phyloP scores from a whole-genome alignment of 495 filamentous ascomycete species.

The Xylona heveae region DNA sequence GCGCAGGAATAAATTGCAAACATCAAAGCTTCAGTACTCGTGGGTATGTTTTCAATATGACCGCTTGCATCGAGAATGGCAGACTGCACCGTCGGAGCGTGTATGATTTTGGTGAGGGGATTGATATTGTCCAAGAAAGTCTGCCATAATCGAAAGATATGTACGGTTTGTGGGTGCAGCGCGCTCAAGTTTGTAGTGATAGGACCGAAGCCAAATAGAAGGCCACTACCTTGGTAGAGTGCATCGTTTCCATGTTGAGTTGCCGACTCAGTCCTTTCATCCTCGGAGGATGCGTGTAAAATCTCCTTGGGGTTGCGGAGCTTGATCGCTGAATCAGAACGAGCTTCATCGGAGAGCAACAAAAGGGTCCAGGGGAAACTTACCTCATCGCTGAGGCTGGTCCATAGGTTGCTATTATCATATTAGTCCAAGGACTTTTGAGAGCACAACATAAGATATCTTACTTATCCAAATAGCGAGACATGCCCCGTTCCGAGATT shows the following conservation, averaged over 20 bases:
- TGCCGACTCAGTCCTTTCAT: too few relatives aligned
- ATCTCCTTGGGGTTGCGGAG: constrained; percentile 8
- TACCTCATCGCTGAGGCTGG: constrained; percentile 28
- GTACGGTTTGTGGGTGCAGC: constrained; percentile 8
- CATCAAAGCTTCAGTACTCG: constrained; percentile 26
- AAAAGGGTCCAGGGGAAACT: too few relatives aligned
- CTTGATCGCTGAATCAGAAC: background rate
- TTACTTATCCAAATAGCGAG: constrained; percentile 27
- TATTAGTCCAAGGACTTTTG: background rate
- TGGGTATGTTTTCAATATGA: constrained; percentile 19
- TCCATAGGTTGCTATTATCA: constrained; percentile 22
- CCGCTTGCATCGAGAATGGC: constrained; percentile 20
- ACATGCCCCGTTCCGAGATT: constrained; percentile 18
- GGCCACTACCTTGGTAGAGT: too few relatives aligned
- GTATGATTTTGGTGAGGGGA: constrained; percentile 48
- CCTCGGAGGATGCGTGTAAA: constrained; percentile 6
- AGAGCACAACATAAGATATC: constrained; percentile 2
- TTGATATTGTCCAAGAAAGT: constrained; percentile 44
- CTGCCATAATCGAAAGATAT: constrained; percentile 38
- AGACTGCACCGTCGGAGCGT: constrained; percentile 40
- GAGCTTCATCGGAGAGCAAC: background rate
- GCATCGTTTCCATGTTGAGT: too few relatives aligned
- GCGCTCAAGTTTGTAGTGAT: constrained; percentile 1
- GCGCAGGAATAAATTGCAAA: constrained; percentile 34
- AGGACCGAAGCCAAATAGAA: constrained; percentile 3